Base-by-base conservation (phyloP, 2,329 filamentous ascomycete genomes). In the Emericellopsis atlantica region DNA sequence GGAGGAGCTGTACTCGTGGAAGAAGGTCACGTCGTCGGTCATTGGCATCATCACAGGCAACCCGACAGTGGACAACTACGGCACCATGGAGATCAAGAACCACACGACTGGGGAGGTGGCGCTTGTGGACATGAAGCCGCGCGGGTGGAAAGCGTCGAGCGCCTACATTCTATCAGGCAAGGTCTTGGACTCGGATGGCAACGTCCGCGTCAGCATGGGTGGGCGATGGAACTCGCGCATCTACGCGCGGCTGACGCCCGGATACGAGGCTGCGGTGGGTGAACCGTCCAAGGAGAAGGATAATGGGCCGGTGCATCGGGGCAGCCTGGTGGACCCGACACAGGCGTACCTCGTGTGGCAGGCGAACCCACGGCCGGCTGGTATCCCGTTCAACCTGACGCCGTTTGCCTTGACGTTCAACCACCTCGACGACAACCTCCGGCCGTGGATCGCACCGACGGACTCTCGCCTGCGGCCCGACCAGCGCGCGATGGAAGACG, bases 221-320 rank as follows among this genome's bases (percentile, higher is more conserved):
- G 92, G 92, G 1, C 81, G 88, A 31, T 98, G 92, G 92, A 96
- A 96, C 60, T 92, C 93, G 56, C 93, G 90, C 62, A 81, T 98
- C 43, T 98, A 95, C 57, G 92, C 90, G 6, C 84, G 92, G 23
- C 73, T 90, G 48, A 95, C 90, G 0, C 89, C 90, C 1, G 92
- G 90, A 5, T 95, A 83, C 55, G 88, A 96, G 58, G 84, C 77
- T 10, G 64, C 77, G 2, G 72, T 86, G 5, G 79, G 77, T 40
- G 76, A 76, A 60, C 60, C 75, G 50, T 64, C 66, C 40, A 62
- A 63, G 46, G 57, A 57, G 21, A 12, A 29, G 26, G 26, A 12
- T 6, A 50, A 50, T 16, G 54, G 52, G 1, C 55, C 57, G 16
- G 49, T 68, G 43, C 64, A 66, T 51, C 59, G 58, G 39, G 67